Percentiles rank a stretch among this genome's conserved stretches.
Conservation (phyloP, 768 basidiomycete genomes). For the Leccinum aurantiacum region DNA sequence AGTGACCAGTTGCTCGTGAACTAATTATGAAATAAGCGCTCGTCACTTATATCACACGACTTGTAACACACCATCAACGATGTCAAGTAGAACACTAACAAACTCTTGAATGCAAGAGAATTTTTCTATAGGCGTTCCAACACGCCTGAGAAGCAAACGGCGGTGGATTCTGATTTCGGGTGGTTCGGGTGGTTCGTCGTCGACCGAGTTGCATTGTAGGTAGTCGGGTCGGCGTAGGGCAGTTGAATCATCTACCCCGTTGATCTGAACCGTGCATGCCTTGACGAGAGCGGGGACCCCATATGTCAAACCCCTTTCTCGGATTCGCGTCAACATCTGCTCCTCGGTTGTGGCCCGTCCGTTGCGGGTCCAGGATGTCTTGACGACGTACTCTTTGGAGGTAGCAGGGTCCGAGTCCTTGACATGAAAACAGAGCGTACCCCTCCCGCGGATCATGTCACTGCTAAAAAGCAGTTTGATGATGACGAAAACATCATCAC, state of each 20-base stretch:
- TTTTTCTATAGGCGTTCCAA: background rate
- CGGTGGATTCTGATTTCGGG: background rate
- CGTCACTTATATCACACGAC: background rate
- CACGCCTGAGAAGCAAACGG: background rate
- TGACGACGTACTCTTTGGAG: background rate
- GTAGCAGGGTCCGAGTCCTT: no score
- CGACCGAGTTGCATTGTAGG: background rate
- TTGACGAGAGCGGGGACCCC: background rate
- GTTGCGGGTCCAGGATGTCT: background rate
- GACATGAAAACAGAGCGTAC: background rate
- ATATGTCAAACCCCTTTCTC: background rate
- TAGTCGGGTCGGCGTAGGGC: background rate
- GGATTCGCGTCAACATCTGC: background rate
- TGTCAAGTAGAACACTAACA: background rate
- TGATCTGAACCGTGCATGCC: background rate
- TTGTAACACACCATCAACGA: background rate
- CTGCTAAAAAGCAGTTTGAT: background rate
- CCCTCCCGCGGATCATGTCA: background rate
- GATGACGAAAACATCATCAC: background rate
- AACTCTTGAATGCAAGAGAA: background rate
- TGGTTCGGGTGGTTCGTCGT: background rate
- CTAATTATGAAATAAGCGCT: background rate
- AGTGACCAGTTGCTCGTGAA: background rate
- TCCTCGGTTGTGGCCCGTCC: background rate
- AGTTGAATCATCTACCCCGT: background rate